Evolutionary conservation across 306 rosid species (phyloP).

Genomic region (Sicyos baderoa): DNA sequence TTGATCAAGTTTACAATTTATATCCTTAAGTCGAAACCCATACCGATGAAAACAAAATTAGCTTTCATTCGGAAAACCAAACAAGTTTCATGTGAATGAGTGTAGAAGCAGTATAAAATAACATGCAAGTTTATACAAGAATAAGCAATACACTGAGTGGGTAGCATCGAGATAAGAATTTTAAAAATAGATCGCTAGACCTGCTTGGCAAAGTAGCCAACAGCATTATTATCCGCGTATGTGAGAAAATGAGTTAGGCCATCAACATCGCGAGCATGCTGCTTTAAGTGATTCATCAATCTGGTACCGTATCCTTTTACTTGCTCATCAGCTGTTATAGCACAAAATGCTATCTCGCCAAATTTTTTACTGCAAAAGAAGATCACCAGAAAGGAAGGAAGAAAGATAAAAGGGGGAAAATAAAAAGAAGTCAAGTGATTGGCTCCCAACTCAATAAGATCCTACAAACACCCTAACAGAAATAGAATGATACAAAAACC

Average conservation of each 20-base stretch:
- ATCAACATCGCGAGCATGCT: slow-evolving; percentile 79
- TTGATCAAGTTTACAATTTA: not conserved
- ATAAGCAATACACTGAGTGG: not conserved
- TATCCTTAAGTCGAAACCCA: not conserved
- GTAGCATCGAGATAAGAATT: not conserved
- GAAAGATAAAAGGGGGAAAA: not conserved
- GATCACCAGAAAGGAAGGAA: slow-evolving; percentile 19
- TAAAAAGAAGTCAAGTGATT: not conserved
- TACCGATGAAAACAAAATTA: not conserved
- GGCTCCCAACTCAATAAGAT: slow-evolving; percentile 9
- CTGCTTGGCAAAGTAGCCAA: slow-evolving; percentile 96
- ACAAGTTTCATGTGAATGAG: not conserved
- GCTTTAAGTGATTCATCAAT: slow-evolving; percentile 94
- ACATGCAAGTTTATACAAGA: not conserved
- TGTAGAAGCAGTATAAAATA: not conserved
- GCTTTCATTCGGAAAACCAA: not conserved
- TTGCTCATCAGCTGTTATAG: slow-evolving; percentile 94
- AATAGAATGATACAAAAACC: not conserved
- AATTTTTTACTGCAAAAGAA: slow-evolving; percentile 61
- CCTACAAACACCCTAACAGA: slow-evolving; percentile 9
- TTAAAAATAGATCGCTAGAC: slow-evolving; percentile 32
- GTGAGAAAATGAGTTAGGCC: slow-evolving; percentile 97
- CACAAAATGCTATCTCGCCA: slow-evolving; percentile 94
- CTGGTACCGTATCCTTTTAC: slow-evolving; percentile 96
- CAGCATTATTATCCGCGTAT: slow-evolving; percentile 97